phyloP scores from a whole-genome alignment of 495 filamentous ascomycete genomes.

The Penicillium cinerascens region DNA sequence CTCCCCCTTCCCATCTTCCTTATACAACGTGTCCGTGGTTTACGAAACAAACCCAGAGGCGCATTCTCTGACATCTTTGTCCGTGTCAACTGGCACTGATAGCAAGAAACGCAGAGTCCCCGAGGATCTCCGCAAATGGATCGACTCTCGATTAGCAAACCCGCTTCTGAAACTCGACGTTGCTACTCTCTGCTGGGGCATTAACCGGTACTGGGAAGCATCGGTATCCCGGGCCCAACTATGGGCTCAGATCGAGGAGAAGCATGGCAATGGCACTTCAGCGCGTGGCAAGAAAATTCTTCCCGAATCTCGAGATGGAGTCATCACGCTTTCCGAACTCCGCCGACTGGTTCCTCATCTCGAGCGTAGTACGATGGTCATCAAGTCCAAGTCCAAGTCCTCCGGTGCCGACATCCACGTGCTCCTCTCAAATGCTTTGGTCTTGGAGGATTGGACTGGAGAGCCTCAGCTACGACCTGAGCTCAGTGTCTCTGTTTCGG shows the following conservation, averaged over 20 bases:
- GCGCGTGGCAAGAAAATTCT: not conserved
- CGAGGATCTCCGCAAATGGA: conserved; percentile 37
- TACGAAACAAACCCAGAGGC: conserved; percentile 42
- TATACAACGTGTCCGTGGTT: conserved; percentile 33
- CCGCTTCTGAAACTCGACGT: conserved; percentile 39
- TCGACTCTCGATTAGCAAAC: conserved; percentile 33
- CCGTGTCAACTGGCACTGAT: conserved; percentile 20
- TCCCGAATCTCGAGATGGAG: not conserved
- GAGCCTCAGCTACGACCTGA: conserved; percentile 36
- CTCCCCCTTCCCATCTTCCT: conserved; percentile 34
- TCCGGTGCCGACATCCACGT: conserved; percentile 14
- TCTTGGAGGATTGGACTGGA: conserved; percentile 41
- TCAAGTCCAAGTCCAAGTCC: conserved; percentile 25
- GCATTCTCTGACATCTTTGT: conserved; percentile 32
- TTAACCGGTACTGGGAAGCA: conserved; percentile 45
- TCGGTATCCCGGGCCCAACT: conserved; percentile 35
- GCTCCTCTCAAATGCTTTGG: conserved; percentile 33
- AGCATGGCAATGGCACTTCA: conserved; percentile 9
- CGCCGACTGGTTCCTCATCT: conserved; percentile 35
- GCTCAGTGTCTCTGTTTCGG: conserved; percentile 30
- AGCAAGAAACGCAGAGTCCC: conserved; percentile 28
- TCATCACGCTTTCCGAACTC: conserved; percentile 24
- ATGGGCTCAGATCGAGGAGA: conserved; percentile 35
- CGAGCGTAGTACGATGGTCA: conserved; percentile 38
- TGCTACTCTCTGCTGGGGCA: conserved; percentile 42